Evolutionary conservation across 495 filamentous ascomycete genomes (phyloP).

Genomic region (Penicillium lividum): DNA sequence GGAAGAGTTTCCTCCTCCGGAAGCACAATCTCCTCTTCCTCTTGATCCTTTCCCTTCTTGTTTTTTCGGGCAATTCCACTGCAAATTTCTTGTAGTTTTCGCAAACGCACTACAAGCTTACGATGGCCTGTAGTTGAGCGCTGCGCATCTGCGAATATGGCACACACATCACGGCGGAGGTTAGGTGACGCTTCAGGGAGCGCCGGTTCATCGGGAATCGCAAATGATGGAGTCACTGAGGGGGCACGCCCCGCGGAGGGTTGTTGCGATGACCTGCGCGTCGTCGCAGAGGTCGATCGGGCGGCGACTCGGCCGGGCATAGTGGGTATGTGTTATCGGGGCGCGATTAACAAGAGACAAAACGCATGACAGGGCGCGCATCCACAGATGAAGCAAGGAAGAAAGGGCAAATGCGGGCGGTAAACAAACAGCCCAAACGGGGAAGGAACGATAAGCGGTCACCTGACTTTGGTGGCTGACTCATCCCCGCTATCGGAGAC

Average conservation of each 20-base stretch:
- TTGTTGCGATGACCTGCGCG: conserved; percentile 59
- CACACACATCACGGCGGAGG: conserved; percentile 73
- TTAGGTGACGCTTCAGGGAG: conserved; percentile 55
- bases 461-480: conserved; percentile 19
- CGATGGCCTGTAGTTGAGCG: conserved; percentile 83
- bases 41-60: conserved; percentile 41
- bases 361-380: conserved; percentile 31
- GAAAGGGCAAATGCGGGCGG: conserved; percentile 24
- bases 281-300: conserved; percentile 55
- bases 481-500: conserved; percentile 24
- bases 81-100: conserved; percentile 87
- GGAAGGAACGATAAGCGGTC: conserved; percentile 39
- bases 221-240: conserved; percentile 59
- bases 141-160: conserved; percentile 85
- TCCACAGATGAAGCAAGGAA: conserved; percentile 25
- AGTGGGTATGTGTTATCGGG: conserved; percentile 27
- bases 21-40: conserved; percentile 41
- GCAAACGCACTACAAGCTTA: conserved; percentile 80
- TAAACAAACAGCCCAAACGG: conserved; percentile 56
- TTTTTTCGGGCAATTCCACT: conserved; percentile 68
- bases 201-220: conserved; percentile 70
- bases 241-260: conserved; percentile 61
- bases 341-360: conserved; percentile 22
- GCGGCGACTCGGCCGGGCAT: conserved; percentile 66
- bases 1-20: conserved; percentile 60